Evolutionary conservation across 1,139 yeast species (phyloP).

Genomic region (Taphrina betulina): DNA sequence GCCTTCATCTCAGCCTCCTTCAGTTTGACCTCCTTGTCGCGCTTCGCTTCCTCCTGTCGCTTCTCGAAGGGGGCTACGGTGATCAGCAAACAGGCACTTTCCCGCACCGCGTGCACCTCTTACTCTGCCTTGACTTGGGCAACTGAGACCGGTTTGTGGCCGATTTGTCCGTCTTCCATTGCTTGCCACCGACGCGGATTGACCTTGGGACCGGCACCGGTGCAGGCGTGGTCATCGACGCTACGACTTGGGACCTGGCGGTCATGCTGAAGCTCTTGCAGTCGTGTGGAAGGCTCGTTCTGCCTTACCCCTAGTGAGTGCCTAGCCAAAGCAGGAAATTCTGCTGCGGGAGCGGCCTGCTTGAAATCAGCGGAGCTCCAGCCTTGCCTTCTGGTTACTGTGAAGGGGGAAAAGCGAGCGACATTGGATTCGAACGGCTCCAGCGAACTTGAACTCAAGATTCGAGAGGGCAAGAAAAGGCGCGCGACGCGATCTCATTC

Average conservation of each 20-base stretch:
- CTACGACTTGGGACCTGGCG: conserved; percentile 24
- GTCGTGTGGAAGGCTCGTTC: too few relatives aligned
- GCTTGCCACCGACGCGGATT: conserved; percentile 27
- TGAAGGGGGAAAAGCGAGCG: too few relatives aligned
- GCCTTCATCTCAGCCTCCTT: conserved; percentile 28
- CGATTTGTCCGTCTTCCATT: conserved; percentile 21
- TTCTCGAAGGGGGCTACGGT: conserved; percentile 8
- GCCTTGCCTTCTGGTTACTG: too few relatives aligned
- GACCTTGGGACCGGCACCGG: conserved; percentile 3
- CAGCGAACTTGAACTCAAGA: too few relatives aligned
- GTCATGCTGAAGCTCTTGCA: conserved; percentile 24
- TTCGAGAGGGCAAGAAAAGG: too few relatives aligned
- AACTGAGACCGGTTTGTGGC: conserved; percentile 28
- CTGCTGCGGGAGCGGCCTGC: too few relatives aligned
- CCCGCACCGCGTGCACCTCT: not conserved
- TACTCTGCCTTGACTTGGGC: conserved; percentile 16
- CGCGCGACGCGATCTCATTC: too few relatives aligned
- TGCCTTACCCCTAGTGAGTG: too few relatives aligned
- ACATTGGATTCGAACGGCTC: too few relatives aligned
- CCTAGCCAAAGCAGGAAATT: too few relatives aligned
- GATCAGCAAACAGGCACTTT: not conserved
- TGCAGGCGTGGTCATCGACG: conserved; percentile 16
- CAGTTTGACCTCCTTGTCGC: conserved; percentile 18
- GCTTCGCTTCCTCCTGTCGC: conserved; percentile 25
- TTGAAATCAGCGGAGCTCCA: too few relatives aligned